Conservation (phyloP, 2,329 filamentous ascomycete species). For the Sporothrix inflata region DNA sequence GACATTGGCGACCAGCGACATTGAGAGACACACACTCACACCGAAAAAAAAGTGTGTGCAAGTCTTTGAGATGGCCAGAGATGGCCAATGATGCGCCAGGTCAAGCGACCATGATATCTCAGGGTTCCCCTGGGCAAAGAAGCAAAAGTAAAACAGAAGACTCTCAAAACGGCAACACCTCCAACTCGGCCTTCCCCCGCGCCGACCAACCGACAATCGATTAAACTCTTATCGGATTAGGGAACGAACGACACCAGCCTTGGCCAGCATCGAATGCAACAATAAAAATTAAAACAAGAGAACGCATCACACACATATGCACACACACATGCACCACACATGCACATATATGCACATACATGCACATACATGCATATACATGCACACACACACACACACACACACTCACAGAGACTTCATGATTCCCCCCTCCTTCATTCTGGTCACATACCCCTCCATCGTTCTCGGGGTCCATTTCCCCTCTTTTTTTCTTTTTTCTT, state of each 20-base stretch:
- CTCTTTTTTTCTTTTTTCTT: neutral
- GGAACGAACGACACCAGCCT: neutral
- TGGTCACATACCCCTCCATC: conserved; percentile 10
- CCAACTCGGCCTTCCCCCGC: neutral
- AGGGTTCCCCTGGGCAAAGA: neutral
- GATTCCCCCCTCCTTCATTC: neutral
- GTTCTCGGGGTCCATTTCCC: neutral
- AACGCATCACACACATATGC: neutral
- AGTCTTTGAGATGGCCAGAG: neutral
- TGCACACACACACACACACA: neutral
- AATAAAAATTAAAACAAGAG: neutral
- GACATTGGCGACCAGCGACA: neutral
- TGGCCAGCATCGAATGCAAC: neutral
- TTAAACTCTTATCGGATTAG: neutral
- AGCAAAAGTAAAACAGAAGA: neutral
- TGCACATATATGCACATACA: neutral
- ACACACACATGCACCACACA: no score
- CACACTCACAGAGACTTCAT: neutral
- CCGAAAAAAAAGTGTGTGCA: neutral
- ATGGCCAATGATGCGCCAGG: neutral
- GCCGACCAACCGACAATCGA: neutral
- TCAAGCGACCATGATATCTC: conserved; percentile 16
- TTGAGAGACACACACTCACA: conserved; percentile 15
- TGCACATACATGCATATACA: no score
- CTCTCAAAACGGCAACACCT: neutral